phyloP scores from a whole-genome alignment of 2,329 filamentous ascomycete species.

The Stachybotrys chartarum region DNA sequence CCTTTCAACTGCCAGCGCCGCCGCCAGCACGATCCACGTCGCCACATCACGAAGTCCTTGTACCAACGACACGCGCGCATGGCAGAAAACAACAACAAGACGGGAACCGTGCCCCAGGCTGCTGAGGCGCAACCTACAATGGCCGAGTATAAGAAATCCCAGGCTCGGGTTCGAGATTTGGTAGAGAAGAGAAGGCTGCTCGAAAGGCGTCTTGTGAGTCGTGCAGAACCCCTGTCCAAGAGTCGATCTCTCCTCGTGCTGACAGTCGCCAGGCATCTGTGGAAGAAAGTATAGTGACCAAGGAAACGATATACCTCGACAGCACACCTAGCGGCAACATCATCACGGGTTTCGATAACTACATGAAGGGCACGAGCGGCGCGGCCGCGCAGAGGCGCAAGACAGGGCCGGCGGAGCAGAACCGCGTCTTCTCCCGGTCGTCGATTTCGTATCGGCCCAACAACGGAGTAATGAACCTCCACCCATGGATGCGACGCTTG shows the following conservation, averaged over 20 bases:
- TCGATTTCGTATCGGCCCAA: slow-evolving; percentile 54
- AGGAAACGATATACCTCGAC: slow-evolving; percentile 85
- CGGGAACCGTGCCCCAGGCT: slow-evolving; percentile 9
- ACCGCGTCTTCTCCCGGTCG: slow-evolving; percentile 65
- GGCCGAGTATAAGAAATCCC: slow-evolving; percentile 44
- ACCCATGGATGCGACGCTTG: background rate
- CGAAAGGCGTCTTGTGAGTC: slow-evolving; percentile 28
- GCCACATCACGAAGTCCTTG: no score
- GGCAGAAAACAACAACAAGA: slow-evolving; percentile 23
- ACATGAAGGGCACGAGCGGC: slow-evolving; percentile 81
- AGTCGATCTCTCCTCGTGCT: slow-evolving; percentile 1
- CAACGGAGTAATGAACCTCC: slow-evolving; percentile 19
- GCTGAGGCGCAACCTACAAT: slow-evolving; percentile 25
- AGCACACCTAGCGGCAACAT: slow-evolving; percentile 89
- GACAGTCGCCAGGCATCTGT: slow-evolving; percentile 23
- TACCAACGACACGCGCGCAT: slow-evolving; percentile 11
- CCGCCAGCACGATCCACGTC: no score
- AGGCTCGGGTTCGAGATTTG: slow-evolving; percentile 39
- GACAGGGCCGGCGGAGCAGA: slow-evolving; percentile 57
- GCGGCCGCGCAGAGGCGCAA: slow-evolving; percentile 57
- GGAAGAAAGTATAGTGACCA: slow-evolving; percentile 78
- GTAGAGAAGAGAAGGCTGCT: slow-evolving; percentile 34
- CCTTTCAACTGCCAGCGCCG: no score
- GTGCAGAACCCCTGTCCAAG: no score
- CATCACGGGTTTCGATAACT: slow-evolving; percentile 95